Evolutionary conservation across 2,329 filamentous ascomycete species (phyloP).

Genomic region (Thielaviopsis euricoi): DNA sequence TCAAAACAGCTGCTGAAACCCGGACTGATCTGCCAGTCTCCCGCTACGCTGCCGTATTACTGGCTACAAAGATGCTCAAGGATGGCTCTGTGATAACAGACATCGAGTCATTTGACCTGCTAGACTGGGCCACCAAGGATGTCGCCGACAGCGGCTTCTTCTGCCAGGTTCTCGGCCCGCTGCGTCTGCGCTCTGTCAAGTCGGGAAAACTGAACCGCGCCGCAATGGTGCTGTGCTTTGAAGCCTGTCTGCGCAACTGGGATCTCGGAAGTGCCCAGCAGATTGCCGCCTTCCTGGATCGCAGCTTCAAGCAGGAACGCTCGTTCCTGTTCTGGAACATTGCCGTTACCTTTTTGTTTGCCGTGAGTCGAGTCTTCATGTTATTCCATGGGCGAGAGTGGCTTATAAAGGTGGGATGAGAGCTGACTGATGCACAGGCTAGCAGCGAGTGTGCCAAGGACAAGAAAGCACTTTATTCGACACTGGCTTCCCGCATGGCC

Average conservation of each 20-base stretch:
- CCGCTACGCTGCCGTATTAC: conserved; percentile 4
- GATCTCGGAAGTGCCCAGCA: conserved; percentile 22
- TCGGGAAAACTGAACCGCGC: conserved; percentile 37
- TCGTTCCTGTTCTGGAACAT: conserved; percentile 39
- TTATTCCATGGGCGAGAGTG: background rate
- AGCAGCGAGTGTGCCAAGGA: conserved; percentile 29
- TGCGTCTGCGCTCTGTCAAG: conserved; percentile 24
- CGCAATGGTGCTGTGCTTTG: conserved; percentile 30
- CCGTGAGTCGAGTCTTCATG: conserved; percentile 22
- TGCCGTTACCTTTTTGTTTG: conserved; percentile 33
- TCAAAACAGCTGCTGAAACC: conserved; percentile 2
- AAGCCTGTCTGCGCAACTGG: conserved; percentile 36
- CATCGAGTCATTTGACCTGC: conserved; percentile 33
- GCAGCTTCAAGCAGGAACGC: conserved; percentile 31
- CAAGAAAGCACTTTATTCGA: conserved; percentile 35
- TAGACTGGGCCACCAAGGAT: conserved; percentile 35
- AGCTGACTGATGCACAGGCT: conserved; percentile 18
- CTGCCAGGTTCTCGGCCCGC: conserved; percentile 29
- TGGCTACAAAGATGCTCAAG: conserved; percentile 17
- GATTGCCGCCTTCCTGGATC: conserved; percentile 38
- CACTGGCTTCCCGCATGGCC: conserved; percentile 23
- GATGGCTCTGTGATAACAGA: conserved; percentile 31
- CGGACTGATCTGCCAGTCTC: conserved; percentile 2
- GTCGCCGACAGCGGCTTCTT: conserved; percentile 25
- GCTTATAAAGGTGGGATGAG: background rate